Percentiles rank a stretch among this genome's conserved stretches.
Evolutionary conservation across 805 yeast species (phyloP).

Genomic region (Torulaspora franciscae): DNA sequence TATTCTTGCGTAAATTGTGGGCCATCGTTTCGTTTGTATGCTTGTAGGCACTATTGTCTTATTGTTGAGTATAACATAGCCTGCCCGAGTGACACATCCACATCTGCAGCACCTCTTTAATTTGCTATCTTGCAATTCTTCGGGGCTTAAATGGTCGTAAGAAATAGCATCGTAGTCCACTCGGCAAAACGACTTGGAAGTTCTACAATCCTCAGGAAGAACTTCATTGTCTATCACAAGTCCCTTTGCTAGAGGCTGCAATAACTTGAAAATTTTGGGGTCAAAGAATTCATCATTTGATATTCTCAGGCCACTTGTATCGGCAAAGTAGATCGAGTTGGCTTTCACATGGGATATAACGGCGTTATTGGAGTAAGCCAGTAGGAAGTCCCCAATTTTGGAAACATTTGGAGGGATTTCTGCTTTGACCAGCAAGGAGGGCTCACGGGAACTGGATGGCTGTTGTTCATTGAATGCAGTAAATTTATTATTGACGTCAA

Average conservation of each 20-base stretch:
- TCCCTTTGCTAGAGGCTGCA: constrained; percentile 32
- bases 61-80: constrained; percentile 31
- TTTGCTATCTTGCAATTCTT: constrained; percentile 23
- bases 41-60: constrained; percentile 35
- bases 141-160: constrained; percentile 25
- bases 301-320: constrained; percentile 32
- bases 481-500: constrained; percentile 46
- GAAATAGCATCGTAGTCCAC: constrained; percentile 34
- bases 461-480: constrained; percentile 31
- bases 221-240: constrained; percentile 56
- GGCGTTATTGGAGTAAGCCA: constrained; percentile 28
- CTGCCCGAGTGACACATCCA: constrained; percentile 43
- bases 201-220: constrained; percentile 31
- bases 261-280: constrained; percentile 36
- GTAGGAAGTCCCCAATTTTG: constrained; percentile 27
- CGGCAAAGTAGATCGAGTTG: constrained; percentile 30
- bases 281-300: constrained; percentile 32
- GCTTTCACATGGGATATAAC: constrained; percentile 31
- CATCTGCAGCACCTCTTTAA: constrained; percentile 51
- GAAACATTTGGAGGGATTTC: constrained; percentile 45
- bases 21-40: constrained; percentile 36
- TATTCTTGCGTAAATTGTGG: constrained; percentile 33
- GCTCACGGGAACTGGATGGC: constrained; percentile 24
- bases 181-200: constrained; percentile 38
- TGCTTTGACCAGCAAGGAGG: constrained; percentile 55